phyloP scores from a whole-genome alignment of 371 early-diverging fungal species.

The Parasitella parasitica region DNA sequence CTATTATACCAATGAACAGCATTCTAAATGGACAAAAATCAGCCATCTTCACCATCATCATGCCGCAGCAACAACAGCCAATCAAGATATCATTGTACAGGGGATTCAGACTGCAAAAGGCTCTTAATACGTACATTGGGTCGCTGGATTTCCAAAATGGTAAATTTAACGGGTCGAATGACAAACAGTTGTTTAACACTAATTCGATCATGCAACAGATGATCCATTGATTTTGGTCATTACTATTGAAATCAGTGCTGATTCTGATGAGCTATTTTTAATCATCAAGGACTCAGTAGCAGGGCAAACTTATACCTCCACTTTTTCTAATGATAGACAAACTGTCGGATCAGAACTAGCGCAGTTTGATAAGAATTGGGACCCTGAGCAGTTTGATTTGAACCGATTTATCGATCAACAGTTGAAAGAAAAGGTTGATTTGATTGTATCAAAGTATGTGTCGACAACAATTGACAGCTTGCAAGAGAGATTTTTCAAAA shows the following conservation, averaged over 20 bases:
- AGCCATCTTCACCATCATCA: not conserved
- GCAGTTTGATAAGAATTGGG: not conserved
- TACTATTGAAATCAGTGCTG: not conserved
- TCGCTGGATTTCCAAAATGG: not conserved
- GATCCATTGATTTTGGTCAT: not conserved
- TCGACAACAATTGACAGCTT: not conserved
- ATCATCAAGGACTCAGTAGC: not conserved
- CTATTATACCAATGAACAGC: not conserved
- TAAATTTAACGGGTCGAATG: too few species aligned
- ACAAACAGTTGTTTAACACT: not conserved
- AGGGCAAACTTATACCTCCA: not conserved
- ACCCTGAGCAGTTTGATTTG: not conserved
- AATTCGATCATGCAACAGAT: not conserved
- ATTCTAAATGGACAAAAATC: not conserved
- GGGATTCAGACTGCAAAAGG: not conserved
- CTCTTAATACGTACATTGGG: not conserved
- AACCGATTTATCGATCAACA: not conserved
- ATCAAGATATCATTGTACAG: not conserved
- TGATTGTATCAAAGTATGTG: not conserved
- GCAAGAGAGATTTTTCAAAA: not conserved
- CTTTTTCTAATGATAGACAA: not conserved
- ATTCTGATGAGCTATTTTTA: not conserved
- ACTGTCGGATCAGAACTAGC: not conserved
- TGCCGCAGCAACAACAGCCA: not conserved
- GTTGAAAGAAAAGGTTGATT: not conserved